phyloP scores from a whole-genome alignment of 495 filamentous ascomycete species.

The Neurospora hispaniola region DNA sequence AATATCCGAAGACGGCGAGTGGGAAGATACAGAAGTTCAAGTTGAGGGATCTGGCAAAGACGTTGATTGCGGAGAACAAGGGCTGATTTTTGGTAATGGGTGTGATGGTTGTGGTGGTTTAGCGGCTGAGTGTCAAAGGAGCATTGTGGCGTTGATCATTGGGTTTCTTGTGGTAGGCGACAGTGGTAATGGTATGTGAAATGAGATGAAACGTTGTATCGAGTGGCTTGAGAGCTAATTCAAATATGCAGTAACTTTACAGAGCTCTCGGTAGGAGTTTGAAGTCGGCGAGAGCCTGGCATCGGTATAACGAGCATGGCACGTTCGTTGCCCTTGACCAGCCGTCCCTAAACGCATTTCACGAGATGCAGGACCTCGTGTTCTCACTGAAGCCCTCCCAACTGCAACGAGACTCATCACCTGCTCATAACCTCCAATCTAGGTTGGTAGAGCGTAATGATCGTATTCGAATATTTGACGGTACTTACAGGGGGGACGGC shows the following conservation, averaged over 20 bases:
- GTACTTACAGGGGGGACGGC: not conserved
- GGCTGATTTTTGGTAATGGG: not conserved
- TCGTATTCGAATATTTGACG: not conserved
- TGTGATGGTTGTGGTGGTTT: not conserved
- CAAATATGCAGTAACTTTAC: not conserved
- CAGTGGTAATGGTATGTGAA: not conserved
- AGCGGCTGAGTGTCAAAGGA: not conserved
- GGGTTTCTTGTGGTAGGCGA: not conserved
- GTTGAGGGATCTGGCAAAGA: conserved; percentile 47
- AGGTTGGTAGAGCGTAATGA: not conserved
- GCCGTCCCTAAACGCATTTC: not conserved
- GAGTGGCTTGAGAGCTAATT: not conserved
- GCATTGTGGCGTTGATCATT: not conserved
- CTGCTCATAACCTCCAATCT: not conserved
- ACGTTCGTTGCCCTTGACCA: not conserved
- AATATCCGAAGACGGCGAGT: conserved; percentile 87
- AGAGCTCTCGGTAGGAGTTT: not conserved
- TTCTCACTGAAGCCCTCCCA: not conserved
- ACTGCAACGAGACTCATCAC: not conserved
- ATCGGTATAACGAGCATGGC: not conserved
- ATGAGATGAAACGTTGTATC: not conserved
- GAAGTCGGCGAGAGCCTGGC: not conserved
- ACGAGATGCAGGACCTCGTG: not conserved
- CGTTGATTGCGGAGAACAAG: conserved; percentile 10
- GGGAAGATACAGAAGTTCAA: conserved; percentile 98